phyloP scores from a whole-genome alignment of 805 yeast species.

The Spathaspora boniae region DNA sequence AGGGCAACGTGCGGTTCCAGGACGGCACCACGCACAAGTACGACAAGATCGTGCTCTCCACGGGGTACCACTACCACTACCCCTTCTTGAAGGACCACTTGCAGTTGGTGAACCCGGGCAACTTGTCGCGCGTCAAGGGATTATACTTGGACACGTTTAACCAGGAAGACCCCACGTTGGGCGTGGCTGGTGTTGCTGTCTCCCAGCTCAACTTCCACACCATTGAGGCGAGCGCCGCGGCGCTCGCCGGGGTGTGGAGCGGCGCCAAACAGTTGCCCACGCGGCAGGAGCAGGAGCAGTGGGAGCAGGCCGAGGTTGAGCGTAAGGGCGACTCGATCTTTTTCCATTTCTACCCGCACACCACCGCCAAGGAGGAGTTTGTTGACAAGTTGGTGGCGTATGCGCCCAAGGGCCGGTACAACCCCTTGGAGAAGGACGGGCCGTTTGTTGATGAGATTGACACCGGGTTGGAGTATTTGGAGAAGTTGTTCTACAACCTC shows the following conservation, averaged over 20 bases:
- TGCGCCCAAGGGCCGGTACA: slow-evolving; percentile 26
- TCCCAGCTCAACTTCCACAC: slow-evolving; percentile 46
- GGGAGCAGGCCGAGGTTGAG: slow-evolving; percentile 26
- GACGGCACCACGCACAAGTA: slow-evolving; percentile 25
- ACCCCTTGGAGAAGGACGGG: slow-evolving; percentile 25
- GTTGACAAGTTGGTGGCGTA: slow-evolving; percentile 23
- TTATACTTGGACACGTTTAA: slow-evolving; percentile 37
- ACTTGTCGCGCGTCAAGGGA: slow-evolving; percentile 32
- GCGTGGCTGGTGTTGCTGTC: slow-evolving; percentile 37
- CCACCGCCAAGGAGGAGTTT: slow-evolving; percentile 20
- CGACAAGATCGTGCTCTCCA: slow-evolving; percentile 45
- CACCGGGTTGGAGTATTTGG: slow-evolving; percentile 15
- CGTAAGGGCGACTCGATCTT: slow-evolving; percentile 17
- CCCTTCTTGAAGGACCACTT: slow-evolving; percentile 35
- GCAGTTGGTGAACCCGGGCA: slow-evolving; percentile 21
- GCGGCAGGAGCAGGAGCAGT: slow-evolving; percentile 32
- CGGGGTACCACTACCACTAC: slow-evolving; percentile 49
- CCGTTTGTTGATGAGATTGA: slow-evolving; percentile 22
- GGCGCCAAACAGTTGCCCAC: slow-evolving; percentile 35
- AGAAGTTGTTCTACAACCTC: slow-evolving; percentile 21
- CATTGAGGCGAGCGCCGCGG: slow-evolving; percentile 51
- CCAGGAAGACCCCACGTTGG: slow-evolving; percentile 42
- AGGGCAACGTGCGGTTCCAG: slow-evolving; percentile 22
- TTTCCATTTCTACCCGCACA: slow-evolving; percentile 34
- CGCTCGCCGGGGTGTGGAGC: slow-evolving; percentile 57